Evolutionary conservation across 768 basidiomycete genomes (phyloP).

Genomic region (Leucogyrophana mollusca): DNA sequence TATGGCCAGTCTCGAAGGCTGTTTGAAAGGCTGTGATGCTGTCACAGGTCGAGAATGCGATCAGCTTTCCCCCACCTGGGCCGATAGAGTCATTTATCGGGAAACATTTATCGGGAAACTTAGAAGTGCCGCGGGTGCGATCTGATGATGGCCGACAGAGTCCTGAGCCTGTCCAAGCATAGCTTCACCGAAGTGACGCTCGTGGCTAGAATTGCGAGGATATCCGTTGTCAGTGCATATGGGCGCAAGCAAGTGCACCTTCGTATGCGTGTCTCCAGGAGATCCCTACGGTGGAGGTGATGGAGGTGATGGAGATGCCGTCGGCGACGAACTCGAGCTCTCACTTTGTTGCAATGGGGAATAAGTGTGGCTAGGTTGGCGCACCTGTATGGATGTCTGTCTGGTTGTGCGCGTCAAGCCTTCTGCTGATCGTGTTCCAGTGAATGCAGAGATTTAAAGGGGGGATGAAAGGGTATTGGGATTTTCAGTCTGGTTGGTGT

Average conservation of each 20-base stretch:
- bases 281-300: constrained; percentile 2
- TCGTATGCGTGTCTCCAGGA: neutral
- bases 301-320: constrained; percentile 9
- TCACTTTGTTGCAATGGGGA: constrained; percentile 15
- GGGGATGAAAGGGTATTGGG: too few species aligned
- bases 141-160: neutral
- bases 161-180: neutral
- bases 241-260: neutral
- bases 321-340: constrained; percentile 6
- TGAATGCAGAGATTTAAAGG: too few species aligned
- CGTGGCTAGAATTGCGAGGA: constrained; percentile 1
- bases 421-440: too few species aligned
- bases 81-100: constrained; percentile 20
- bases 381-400: too few species aligned
- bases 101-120: neutral
- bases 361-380: too few species aligned
- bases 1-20: constrained; percentile 12
- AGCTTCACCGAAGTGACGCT: neutral
- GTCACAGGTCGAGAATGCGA: constrained; percentile 17
- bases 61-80: constrained; percentile 13
- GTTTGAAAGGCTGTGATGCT: constrained; percentile 32
- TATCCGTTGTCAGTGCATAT: neutral
- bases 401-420: too few species aligned
- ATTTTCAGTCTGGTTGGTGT: too few species aligned
- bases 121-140: neutral